These are phyloP conservation scores for Pterulicium gracile DNA, from an alignment of 1,284 basidiomycete species.

Conservation along the genomic window DNA sequence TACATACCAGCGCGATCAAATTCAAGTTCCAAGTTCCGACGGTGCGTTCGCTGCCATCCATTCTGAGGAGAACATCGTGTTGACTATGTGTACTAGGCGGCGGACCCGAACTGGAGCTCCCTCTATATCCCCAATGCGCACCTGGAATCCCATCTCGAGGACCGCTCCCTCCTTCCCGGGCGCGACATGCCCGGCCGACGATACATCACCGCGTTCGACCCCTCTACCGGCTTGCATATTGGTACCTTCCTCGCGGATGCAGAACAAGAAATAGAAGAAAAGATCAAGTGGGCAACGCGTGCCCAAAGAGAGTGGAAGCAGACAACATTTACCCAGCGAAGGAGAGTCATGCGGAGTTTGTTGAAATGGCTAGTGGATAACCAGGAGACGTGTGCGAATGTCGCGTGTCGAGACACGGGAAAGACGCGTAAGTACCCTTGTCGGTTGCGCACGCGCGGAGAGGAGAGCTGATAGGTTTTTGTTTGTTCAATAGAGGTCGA, in stretches of 20 bases:
- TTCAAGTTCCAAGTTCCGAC: slow-evolving; percentile 50
- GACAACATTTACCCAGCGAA: slow-evolving; percentile 68
- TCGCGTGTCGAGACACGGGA: slow-evolving; percentile 92
- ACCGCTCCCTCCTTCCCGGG: slow-evolving; percentile 42
- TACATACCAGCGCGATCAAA: slow-evolving; percentile 57
- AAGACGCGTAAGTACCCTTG: slow-evolving; percentile 70
- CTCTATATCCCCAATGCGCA: slow-evolving; percentile 43
- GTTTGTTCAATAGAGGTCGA: slow-evolving; percentile 63
- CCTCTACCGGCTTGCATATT: slow-evolving; percentile 76
- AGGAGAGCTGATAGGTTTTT: slow-evolving; percentile 5
- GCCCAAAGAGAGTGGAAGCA: slow-evolving; percentile 67
- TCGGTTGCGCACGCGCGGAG: slow-evolving; percentile 2
- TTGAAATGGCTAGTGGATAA: slow-evolving; percentile 87
- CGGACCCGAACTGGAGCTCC: slow-evolving; percentile 49
- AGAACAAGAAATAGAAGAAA: slow-evolving; percentile 52
- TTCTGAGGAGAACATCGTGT: background rate
- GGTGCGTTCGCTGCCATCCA: slow-evolving; percentile 27
- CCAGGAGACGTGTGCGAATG: slow-evolving; percentile 74
- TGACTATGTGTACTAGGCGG: slow-evolving; percentile 20
- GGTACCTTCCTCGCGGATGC: slow-evolving; percentile 61
- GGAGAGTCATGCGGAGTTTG: slow-evolving; percentile 75
- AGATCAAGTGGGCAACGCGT: slow-evolving; percentile 54
- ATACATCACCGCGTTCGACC: slow-evolving; percentile 87
- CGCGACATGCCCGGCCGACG: slow-evolving; percentile 37
- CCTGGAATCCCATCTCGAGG: slow-evolving; percentile 51